phyloP scores from a whole-genome alignment of 352 stramenopile species.

The Phytophthora ramorum region DNA sequence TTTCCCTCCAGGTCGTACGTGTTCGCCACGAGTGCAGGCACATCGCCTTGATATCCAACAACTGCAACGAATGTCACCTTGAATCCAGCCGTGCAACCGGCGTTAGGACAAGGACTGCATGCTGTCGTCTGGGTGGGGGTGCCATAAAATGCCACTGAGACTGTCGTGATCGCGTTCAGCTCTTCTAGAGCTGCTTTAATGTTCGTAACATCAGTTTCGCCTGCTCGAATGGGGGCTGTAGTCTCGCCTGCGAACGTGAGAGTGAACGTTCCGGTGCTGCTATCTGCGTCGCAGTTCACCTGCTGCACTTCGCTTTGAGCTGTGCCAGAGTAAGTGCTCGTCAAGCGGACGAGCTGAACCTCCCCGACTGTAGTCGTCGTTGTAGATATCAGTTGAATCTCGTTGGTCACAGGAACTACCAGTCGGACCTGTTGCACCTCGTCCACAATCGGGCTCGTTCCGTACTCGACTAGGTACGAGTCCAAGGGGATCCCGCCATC shows the following conservation, averaged over 20 bases:
- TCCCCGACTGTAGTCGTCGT: constrained; percentile 72
- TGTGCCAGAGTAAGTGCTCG: constrained; percentile 71
- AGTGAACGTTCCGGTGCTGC: constrained; percentile 83
- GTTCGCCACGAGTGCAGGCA: constrained; percentile 88
- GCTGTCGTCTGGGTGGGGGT: constrained; percentile 49
- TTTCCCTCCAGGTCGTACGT: constrained; percentile 91
- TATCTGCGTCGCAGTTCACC: constrained; percentile 92
- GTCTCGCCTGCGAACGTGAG: constrained; percentile 88
- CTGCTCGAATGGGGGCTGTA: constrained; percentile 86
- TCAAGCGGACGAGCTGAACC: constrained; percentile 92
- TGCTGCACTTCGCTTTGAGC: constrained; percentile 85
- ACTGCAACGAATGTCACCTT: constrained; percentile 91
- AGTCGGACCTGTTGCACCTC: constrained; percentile 81
- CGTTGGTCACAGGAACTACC: constrained; percentile 68
- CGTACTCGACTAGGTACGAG: constrained; percentile 93
- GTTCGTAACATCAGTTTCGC: constrained; percentile 64
- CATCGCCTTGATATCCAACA: constrained; percentile 78
- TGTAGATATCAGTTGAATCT: constrained; percentile 81
- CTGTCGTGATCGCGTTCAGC: constrained; percentile 85
- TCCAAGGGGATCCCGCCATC: constrained; percentile 89
- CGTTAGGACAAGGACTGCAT: constrained; percentile 70
- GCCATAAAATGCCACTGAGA: constrained; percentile 80
- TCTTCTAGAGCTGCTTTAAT: constrained; percentile 93
- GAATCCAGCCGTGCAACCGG: constrained; percentile 76
- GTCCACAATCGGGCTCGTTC: constrained; percentile 78